These are phyloP conservation scores for Endoconidiophora laricicola DNA, from an alignment of 2,329 filamentous ascomycete genomes.

Conservation along the genomic window DNA sequence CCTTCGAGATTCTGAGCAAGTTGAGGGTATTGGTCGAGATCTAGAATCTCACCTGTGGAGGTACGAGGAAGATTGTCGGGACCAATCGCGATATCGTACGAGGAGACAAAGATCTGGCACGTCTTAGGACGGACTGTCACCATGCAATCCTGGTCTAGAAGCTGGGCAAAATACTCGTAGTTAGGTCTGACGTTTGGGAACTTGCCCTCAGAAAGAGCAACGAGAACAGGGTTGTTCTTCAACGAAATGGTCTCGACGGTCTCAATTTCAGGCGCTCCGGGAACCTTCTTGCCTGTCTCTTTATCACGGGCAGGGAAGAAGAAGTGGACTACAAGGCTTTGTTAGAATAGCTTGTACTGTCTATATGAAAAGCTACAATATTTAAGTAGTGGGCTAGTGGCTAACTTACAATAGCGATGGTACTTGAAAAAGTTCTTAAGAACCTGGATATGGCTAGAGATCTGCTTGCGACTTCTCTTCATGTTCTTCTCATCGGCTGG, in stretches of 20 bases:
- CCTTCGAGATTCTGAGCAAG: slow-evolving; percentile 37
- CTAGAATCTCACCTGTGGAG: slow-evolving; percentile 27
- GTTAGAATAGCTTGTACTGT: background rate
- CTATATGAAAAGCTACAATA: too few species aligned
- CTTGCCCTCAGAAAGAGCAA: slow-evolving; percentile 39
- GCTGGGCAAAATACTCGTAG: slow-evolving; percentile 43
- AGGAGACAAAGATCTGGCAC: slow-evolving; percentile 43
- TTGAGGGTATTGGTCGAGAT: slow-evolving; percentile 36
- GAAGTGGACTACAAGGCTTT: slow-evolving; percentile 32
- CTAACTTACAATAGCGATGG: slow-evolving; percentile 43
- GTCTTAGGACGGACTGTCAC: slow-evolving; percentile 40
- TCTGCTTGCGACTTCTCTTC: slow-evolving; percentile 38
- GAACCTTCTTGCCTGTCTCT: slow-evolving; percentile 29
- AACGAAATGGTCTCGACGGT: slow-evolving; percentile 34
- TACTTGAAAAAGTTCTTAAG: slow-evolving; percentile 49
- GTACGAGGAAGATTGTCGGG: slow-evolving; percentile 30
- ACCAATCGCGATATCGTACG: slow-evolving; percentile 32
- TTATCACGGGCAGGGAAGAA: slow-evolving; percentile 41
- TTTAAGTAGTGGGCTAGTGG: background rate
- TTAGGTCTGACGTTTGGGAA: slow-evolving; percentile 43
- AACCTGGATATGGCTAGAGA: slow-evolving; percentile 56
- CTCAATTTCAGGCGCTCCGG: slow-evolving; percentile 14
- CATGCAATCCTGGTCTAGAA: slow-evolving; percentile 35
- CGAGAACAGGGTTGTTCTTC: slow-evolving; percentile 48
- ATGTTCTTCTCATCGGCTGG: slow-evolving; percentile 29